phyloP scores from a whole-genome alignment of 305 asterid genomes.

The Coffea humblotiana region DNA sequence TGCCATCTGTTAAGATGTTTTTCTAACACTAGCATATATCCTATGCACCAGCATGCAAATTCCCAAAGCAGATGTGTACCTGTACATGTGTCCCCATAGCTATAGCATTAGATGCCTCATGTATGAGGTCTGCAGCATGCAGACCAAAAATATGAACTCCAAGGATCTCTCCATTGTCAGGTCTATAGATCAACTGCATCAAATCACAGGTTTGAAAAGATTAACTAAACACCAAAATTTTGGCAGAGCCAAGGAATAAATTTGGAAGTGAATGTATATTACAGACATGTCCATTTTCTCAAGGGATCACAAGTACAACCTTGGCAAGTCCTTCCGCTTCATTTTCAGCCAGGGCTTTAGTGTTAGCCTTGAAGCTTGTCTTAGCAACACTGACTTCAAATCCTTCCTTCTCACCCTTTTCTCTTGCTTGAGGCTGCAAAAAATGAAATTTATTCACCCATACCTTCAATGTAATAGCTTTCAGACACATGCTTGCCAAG shows the following conservation, averaged over 20 bases:
- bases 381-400: conserved; percentile 77
- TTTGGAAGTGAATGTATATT: background rate
- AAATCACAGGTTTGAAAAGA: conserved; percentile 22
- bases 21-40: background rate
- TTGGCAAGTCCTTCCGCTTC: conserved; percentile 95
- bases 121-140: conserved; percentile 97
- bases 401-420: conserved; percentile 83
- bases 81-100: conserved; percentile 84
- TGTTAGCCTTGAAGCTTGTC: conserved; percentile 93
- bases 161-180: conserved; percentile 92
- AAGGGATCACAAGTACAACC: conserved; percentile 37
- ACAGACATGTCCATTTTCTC: background rate
- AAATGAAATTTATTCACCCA: conserved; percentile 24
- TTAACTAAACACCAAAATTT: background rate
- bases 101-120: conserved; percentile 90
- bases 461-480: background rate
- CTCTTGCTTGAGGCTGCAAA: conserved; percentile 92
- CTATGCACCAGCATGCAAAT: background rate
- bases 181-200: conserved; percentile 85
- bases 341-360: conserved; percentile 93
- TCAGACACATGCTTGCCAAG: background rate
- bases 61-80: conserved; percentile 41
- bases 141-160: conserved; percentile 91
- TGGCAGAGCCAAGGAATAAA: background rate
- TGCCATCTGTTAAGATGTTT: background rate